These are phyloP conservation scores for Chrysanthemum seticuspe DNA, from an alignment of 129 eudicot species.

Conservation along the genomic window DNA sequence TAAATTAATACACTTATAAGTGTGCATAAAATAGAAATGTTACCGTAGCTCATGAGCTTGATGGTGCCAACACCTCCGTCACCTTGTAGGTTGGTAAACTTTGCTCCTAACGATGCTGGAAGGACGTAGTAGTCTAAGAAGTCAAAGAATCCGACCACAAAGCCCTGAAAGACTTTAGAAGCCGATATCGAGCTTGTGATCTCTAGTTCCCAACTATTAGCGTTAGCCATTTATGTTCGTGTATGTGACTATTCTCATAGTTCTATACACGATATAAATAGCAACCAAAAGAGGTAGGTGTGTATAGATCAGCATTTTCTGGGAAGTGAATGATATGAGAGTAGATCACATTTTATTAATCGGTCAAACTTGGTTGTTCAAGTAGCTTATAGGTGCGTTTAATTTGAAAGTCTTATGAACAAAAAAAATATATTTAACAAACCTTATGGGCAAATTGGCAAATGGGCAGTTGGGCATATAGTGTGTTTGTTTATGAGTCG, in stretches of 20 bases:
- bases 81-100: slow-evolving; percentile 7
- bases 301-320: background rate
- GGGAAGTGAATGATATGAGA: too few species aligned
- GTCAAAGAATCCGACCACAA: slow-evolving; percentile 8
- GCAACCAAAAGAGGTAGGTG: background rate
- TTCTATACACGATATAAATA: background rate
- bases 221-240: slow-evolving; percentile 15
- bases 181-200: slow-evolving; percentile 15
- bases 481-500: too few species aligned
- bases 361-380: too few species aligned
- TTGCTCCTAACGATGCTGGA: background rate
- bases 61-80: slow-evolving; percentile 20
- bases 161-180: slow-evolving; percentile 20
- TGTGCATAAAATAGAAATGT: too few species aligned
- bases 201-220: slow-evolving; percentile 18
- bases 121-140: background rate
- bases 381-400: too few species aligned
- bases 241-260: background rate
- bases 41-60: slow-evolving; percentile 16
- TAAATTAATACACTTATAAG: too few species aligned
- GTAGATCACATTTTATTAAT: too few species aligned
- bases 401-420: too few species aligned
- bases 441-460: too few species aligned
- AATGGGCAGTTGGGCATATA: too few species aligned
- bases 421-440: too few species aligned